These are phyloP conservation scores for Chrysanthemum makinoi DNA, from an alignment of 129 eudicot species.

Conservation along the genomic window DNA sequence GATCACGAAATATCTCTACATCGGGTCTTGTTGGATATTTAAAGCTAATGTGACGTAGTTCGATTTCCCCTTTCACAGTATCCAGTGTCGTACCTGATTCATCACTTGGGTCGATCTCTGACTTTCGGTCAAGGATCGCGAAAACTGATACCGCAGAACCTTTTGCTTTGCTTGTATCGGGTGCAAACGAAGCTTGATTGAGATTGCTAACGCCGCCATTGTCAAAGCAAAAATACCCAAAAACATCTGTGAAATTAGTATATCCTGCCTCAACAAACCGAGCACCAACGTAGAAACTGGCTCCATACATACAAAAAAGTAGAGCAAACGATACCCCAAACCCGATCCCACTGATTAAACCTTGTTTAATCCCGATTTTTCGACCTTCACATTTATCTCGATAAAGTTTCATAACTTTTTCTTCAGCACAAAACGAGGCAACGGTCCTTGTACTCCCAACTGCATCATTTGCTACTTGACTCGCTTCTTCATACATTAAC, in stretches of 20 bases:
- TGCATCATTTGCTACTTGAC: constrained; percentile 89
- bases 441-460: constrained; percentile 88
- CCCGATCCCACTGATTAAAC: constrained; percentile 73
- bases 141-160: constrained; percentile 58
- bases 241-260: too few relatives aligned
- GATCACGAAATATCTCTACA: constrained; percentile 58
- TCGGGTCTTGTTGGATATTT: constrained; percentile 79
- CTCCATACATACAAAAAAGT: too few relatives aligned
- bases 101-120: constrained; percentile 71
- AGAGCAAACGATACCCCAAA: constrained; percentile 4
- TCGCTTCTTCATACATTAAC: constrained; percentile 85
- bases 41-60: constrained; percentile 54
- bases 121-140: constrained; percentile 55
- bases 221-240: too few relatives aligned
- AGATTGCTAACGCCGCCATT: constrained; percentile 62
- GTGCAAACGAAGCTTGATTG: constrained; percentile 75
- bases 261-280: too few relatives aligned
- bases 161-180: constrained; percentile 68
- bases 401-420: constrained; percentile 66
- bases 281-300: too few relatives aligned
- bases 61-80: constrained; percentile 63
- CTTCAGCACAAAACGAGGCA: constrained; percentile 89
- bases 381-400: constrained; percentile 67
- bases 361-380: constrained; percentile 71
- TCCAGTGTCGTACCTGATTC: constrained; percentile 57